Evolutionary conservation across 2,329 filamentous ascomycete species (phyloP).

Genomic region (Beauveria medogensis): DNA sequence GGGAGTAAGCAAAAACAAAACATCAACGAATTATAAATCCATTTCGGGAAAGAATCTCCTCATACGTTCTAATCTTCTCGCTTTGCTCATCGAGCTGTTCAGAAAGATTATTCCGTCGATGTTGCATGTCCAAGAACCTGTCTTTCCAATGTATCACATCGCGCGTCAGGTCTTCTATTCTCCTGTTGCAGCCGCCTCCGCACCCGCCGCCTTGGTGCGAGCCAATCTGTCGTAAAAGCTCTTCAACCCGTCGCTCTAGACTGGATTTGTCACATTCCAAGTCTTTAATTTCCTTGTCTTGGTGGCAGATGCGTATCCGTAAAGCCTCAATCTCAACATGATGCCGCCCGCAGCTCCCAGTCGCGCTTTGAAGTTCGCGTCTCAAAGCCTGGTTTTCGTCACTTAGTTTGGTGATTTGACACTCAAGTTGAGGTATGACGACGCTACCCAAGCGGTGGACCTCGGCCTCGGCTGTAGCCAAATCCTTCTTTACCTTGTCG

Average conservation of each 20-base stretch:
- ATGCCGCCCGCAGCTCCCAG: conserved; percentile 23
- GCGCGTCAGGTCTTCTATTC: conserved; percentile 24
- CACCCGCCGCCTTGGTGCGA: not conserved
- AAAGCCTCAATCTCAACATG: conserved; percentile 26
- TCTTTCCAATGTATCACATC: conserved; percentile 29
- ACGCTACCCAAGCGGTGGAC: conserved; percentile 24
- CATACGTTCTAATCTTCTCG: conserved; percentile 26
- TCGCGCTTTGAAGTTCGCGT: conserved; percentile 25
- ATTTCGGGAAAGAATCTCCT: conserved; percentile 26
- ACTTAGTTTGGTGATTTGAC: conserved; percentile 27
- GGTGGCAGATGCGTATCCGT: conserved; percentile 24
- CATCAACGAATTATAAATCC: conserved; percentile 19
- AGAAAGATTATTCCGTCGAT: conserved; percentile 21
- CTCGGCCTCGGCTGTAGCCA: conserved; percentile 28
- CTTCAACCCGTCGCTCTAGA: conserved; percentile 26
- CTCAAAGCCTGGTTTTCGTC: conserved; percentile 33
- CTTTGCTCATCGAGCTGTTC: conserved; percentile 22
- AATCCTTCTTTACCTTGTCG: conserved; percentile 26
- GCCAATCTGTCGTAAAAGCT: conserved; percentile 25
- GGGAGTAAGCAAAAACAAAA: not conserved
- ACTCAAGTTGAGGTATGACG: conserved; percentile 29
- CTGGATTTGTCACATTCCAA: conserved; percentile 28
- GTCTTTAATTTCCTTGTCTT: conserved; percentile 30
- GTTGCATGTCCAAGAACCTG: conserved; percentile 23
- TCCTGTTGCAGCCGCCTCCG: conserved; percentile 22